These are phyloP conservation scores for Novakomyces olei DNA, from an alignment of 805 yeast species.

Conservation along the genomic window DNA sequence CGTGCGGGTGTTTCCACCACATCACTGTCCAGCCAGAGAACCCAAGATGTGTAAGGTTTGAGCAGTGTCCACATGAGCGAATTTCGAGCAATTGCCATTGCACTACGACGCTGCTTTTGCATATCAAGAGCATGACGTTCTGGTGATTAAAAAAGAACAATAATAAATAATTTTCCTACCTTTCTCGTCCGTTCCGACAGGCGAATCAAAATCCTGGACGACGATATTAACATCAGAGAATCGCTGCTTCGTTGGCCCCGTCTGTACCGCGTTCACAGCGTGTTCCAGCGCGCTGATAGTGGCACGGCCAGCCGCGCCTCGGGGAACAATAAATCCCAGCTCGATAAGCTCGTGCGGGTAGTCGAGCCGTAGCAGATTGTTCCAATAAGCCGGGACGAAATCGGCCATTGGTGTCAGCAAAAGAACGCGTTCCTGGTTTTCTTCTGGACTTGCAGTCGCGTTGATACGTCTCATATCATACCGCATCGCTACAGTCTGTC, in stretches of 20 bases:
- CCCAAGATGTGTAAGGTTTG: constrained; percentile 83
- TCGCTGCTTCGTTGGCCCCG: constrained; percentile 38
- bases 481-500: too few relatives aligned
- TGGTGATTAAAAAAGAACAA: not conserved
- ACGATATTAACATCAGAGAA: constrained; percentile 70
- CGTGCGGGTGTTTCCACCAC: constrained; percentile 71
- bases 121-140: constrained; percentile 65
- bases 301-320: constrained; percentile 56
- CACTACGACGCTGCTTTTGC: constrained; percentile 71
- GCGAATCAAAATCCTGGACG: constrained; percentile 66
- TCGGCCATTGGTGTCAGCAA: constrained; percentile 77
- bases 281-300: constrained; percentile 51
- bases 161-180: constrained; percentile 14
- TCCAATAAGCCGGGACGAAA: constrained; percentile 75
- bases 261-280: constrained; percentile 53
- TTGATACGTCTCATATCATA: constrained; percentile 64
- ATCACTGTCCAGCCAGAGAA: constrained; percentile 90
- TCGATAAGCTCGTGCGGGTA: constrained; percentile 75
- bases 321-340: constrained; percentile 78
- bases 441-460: constrained; percentile 47
- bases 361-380: constrained; percentile 44
- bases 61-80: constrained; percentile 72
- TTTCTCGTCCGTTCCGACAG: constrained; percentile 54
- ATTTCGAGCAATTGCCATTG: constrained; percentile 97
- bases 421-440: constrained; percentile 61